Percentiles rank a stretch among this genome's conserved stretches.
phyloP scores from a whole-genome alignment of 495 filamentous ascomycete species.

The Annulohypoxylon moriforme region DNA sequence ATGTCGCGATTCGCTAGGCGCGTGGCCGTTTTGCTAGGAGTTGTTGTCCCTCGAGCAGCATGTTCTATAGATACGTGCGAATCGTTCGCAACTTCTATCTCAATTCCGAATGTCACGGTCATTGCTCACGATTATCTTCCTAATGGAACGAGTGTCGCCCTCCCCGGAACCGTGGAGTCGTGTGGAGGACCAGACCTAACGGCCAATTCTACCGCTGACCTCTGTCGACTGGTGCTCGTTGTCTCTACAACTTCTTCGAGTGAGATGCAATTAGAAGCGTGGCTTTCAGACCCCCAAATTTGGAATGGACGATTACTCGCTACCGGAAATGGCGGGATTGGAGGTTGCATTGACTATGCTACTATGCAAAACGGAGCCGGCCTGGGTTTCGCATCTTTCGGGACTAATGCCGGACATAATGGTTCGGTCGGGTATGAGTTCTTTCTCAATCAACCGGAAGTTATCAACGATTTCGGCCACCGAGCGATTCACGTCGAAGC shows the following conservation, averaged over 20 bases:
- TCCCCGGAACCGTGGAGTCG: not conserved
- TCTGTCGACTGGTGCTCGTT: not conserved
- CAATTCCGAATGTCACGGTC: not conserved
- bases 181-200: not conserved
- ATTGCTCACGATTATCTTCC: not conserved
- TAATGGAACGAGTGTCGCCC: not conserved
- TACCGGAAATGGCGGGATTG: constrained; percentile 58
- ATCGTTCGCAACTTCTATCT: not conserved
- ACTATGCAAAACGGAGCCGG: constrained; percentile 54
- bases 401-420: constrained; percentile 60
- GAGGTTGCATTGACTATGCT: constrained; percentile 58
- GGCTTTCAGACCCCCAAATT: constrained; percentile 51
- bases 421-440: constrained; percentile 19
- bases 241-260: not conserved
- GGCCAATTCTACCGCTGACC: not conserved
- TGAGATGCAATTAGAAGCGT: constrained; percentile 16
- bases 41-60: not conserved
- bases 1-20: not conserved
- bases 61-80: not conserved
- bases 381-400: constrained; percentile 50
- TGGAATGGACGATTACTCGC: constrained; percentile 58
- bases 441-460: constrained; percentile 43
- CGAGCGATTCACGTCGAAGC: constrained; percentile 15
- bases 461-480: constrained; percentile 38
- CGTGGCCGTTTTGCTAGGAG: not conserved